Evolutionary conservation across 2,329 filamentous ascomycete species (phyloP), one percentile per base, ranked within the genome.

Genomic region (Paecilomyces sp.): DNA sequence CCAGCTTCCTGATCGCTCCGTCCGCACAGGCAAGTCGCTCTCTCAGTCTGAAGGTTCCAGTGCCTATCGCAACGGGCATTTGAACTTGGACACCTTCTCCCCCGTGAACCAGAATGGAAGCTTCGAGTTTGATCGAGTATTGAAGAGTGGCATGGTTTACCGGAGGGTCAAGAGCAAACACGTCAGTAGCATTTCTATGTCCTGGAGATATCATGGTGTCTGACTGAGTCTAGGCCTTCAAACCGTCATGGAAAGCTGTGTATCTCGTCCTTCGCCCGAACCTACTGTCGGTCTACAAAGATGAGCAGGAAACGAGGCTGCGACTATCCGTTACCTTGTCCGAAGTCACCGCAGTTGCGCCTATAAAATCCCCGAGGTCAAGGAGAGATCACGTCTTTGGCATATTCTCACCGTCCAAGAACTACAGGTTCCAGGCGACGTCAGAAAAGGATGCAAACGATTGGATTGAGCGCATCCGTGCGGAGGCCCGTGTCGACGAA

Each of bases 131-230:
- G 94, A 99, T 75, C 88, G 92, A 56, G 90, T 97, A 58, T 84
- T 97, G 74, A 97, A 96, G 78, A 87, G 88, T 60, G 92, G 93
- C 61, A 89, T 88, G 66, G 87, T 96, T 47, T 84, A 89, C 70
- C 96, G 96, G 77, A 86, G 93, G 66, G 95, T 92, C 18, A 89
- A 92, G 68, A 96, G 93, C 80, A 97, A 93, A 61, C 96, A 95
- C 87, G 91, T 92, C 75, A 62, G 68, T 62, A 36, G 13, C 15
- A 5, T 28, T n/a, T 18, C 36, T 1, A 54, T 30, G 31, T 61
- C 54, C 50, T 55, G 28, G 61, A 76, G 70, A 28, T 28, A 15
- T 34, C 36, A 22, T 33, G 3, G 55, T 33, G 33, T 61, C 54
- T 52, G 41, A 47, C 41, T 1, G 15, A 47, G n/a, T 56, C 30